Evolutionary conservation across 2,329 filamentous ascomycete species (phyloP).

Genomic region (Fusarium sp.): DNA sequence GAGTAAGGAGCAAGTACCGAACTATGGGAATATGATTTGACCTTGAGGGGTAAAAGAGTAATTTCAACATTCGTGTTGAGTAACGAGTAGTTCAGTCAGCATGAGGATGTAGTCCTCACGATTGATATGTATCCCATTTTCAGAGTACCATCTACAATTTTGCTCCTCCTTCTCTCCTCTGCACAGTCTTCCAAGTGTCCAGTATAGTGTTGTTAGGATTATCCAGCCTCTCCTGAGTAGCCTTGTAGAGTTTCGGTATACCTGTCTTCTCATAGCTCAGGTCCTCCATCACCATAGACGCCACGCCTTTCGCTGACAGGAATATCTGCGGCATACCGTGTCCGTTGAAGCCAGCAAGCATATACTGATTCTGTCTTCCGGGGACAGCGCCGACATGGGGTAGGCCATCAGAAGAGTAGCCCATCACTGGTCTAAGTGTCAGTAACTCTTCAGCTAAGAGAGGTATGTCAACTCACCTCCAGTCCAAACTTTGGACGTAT

Average conservation of each 20-base stretch:
- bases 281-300: background rate
- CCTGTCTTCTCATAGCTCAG: background rate
- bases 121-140: too few relatives aligned
- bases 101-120: fast-evolving
- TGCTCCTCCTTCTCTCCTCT: background rate
- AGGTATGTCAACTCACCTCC: conserved; percentile 40
- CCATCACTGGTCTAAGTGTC: conserved; percentile 49
- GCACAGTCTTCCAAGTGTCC: background rate
- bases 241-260: background rate
- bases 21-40: background rate
- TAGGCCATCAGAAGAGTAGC: conserved; percentile 53
- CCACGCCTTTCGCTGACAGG: conserved; percentile 1
- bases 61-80: fast-evolving
- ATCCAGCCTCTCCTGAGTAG: background rate
- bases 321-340: conserved; percentile 60
- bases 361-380: conserved; percentile 14
- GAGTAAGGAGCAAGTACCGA: background rate
- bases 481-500: conserved; percentile 47
- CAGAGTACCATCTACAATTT: background rate
- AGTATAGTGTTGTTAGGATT: background rate
- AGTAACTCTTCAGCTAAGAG: fast-evolving
- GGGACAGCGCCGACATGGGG: conserved; percentile 59
- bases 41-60: background rate
- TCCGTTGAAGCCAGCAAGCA: background rate
- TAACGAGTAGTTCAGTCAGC: background rate